Evolutionary conservation across 257 asterid species (phyloP).

Genomic region (Dorcoceras hygrometricum): DNA sequence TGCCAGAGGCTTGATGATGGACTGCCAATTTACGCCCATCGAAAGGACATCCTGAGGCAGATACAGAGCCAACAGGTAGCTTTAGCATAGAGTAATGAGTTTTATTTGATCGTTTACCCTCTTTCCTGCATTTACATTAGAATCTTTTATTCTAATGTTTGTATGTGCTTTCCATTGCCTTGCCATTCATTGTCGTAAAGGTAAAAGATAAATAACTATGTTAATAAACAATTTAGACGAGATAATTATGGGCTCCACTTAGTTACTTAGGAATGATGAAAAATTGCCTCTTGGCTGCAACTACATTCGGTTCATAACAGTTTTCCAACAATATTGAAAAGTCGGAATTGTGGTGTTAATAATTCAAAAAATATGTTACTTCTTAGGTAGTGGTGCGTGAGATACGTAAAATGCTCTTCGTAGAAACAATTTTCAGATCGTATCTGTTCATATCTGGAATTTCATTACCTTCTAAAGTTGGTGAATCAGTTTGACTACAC

Average conservation of each 20-base stretch:
- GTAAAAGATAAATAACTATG: not conserved
- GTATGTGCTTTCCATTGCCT: not conserved
- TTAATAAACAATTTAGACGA: not conserved
- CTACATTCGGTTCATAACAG: not conserved
- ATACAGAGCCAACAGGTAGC: conserved; percentile 65
- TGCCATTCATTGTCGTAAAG: not conserved
- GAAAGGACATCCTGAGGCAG: conserved; percentile 47
- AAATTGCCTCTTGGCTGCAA: not conserved
- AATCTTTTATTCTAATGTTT: too few species aligned
- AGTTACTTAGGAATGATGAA: conserved; percentile 10
- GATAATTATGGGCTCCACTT: conserved; percentile 1
- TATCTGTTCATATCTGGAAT: not conserved
- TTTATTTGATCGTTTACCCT: not conserved
- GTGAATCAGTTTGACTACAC: too few species aligned
- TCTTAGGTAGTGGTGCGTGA: not conserved
- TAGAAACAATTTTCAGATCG: not conserved
- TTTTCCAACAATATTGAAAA: not conserved
- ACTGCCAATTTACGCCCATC: conserved; percentile 64
- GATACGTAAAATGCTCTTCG: not conserved
- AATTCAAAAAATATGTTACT: not conserved
- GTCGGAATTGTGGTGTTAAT: not conserved
- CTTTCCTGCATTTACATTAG: not conserved
- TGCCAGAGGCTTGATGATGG: conserved; percentile 79
- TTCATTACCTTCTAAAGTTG: not conserved
- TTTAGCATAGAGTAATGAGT: conserved; percentile 1